A percentile compares a stretch with the other conserved stretches of the same genome.
These are phyloP conservation scores for Hanseniaspora lindneri DNA, from an alignment of 805 yeast species.

Conservation along the genomic window DNA sequence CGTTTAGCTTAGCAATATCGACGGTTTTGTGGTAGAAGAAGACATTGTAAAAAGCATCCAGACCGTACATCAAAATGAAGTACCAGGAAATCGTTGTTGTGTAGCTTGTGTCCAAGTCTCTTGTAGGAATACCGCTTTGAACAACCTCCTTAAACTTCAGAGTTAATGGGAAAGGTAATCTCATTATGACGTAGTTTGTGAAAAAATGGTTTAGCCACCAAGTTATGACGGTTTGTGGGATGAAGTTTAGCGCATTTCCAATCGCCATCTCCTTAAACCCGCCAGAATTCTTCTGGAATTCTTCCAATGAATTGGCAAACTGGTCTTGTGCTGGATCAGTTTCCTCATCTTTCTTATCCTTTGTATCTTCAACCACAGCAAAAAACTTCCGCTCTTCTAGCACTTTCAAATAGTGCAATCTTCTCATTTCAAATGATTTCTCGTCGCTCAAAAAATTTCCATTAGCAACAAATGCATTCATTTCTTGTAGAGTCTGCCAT, in stretches of 20 bases:
- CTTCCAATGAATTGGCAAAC: conserved; percentile 9
- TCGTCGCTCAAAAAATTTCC: conserved; percentile 39
- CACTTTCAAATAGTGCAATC: conserved; percentile 35
- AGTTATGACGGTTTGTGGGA: conserved; percentile 90
- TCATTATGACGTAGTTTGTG: conserved; percentile 79
- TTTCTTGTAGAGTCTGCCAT: conserved; percentile 50
- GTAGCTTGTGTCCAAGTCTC: conserved; percentile 80
- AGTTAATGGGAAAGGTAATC: conserved; percentile 84
- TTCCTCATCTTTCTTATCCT: conserved; percentile 29
- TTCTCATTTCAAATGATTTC: conserved; percentile 42
- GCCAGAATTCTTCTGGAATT: conserved; percentile 36
- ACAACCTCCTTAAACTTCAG: conserved; percentile 82
- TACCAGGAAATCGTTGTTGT: conserved; percentile 95
- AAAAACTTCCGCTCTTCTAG: conserved; percentile 45
- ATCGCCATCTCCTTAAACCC: conserved; percentile 66
- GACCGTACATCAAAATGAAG: conserved; percentile 74
- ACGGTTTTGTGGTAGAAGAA: conserved; percentile 38
- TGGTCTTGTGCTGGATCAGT: conserved; percentile 46
- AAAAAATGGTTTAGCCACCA: conserved; percentile 92
- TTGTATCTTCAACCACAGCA: conserved; percentile 32
- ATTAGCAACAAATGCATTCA: conserved; percentile 46
- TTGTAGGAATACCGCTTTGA: conserved; percentile 74
- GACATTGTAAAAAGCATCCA: conserved; percentile 65
- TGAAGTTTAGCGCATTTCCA: conserved; percentile 66
- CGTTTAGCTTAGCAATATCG: conserved; percentile 8